Percentiles rank a stretch among this genome's conserved stretches.
phyloP scores from a whole-genome alignment of 2,329 filamentous ascomycete genomes.

The Trichoderma breve region DNA sequence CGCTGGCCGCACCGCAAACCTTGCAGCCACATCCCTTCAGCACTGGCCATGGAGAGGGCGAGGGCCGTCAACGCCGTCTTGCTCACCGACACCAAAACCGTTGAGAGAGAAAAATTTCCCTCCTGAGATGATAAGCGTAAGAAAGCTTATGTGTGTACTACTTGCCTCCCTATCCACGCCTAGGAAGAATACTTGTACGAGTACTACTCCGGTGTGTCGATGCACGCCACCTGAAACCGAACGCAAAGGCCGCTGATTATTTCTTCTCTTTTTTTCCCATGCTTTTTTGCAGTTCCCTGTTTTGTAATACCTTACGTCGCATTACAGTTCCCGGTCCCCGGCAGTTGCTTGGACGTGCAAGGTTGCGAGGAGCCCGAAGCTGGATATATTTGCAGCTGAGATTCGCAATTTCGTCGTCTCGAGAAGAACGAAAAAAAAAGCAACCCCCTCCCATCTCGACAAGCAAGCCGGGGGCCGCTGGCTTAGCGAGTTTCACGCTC shows the following conservation, averaged over 20 bases:
- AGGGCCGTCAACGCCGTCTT: background rate
- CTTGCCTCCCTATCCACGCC: background rate
- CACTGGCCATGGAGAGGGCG: background rate
- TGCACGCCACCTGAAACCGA: conserved; percentile 14
- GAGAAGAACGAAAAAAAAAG: background rate
- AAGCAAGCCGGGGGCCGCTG: conserved; percentile 2
- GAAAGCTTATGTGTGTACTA: background rate
- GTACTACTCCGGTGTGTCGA: background rate
- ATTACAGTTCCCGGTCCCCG: background rate
- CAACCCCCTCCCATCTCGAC: background rate
- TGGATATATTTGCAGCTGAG: background rate
- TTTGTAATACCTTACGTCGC: conserved; percentile 10
- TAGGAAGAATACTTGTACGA: background rate
- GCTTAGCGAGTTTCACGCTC: conserved; percentile 18
- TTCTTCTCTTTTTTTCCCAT: background rate
- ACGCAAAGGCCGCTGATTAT: background rate
- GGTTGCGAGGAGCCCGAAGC: background rate
- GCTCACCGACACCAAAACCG: conserved; percentile 9
- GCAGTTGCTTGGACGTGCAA: background rate
- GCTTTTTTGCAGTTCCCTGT: background rate
- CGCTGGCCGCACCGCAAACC: conserved; percentile 17
- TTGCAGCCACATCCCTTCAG: conserved; percentile 21
- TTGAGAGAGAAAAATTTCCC: conserved; percentile 1
- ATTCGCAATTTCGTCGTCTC: conserved; percentile 8
- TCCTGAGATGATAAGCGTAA: conserved; percentile 3